phyloP scores from a whole-genome alignment of 164 flowering plant species.

The Chimonanthus salicifolius region DNA sequence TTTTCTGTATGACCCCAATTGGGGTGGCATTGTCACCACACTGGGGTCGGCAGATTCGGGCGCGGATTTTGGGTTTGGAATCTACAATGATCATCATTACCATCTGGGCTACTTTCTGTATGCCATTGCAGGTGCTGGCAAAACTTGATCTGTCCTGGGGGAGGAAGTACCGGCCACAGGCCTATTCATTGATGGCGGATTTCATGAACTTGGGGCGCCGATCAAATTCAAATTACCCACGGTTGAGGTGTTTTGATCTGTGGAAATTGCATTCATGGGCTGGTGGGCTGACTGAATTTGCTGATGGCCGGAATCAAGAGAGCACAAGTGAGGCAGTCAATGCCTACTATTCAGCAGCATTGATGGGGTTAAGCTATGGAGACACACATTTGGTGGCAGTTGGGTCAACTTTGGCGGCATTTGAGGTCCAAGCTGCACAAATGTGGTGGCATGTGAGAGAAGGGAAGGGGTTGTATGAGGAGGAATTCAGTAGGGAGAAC shows the following conservation, averaged over 20 bases:
- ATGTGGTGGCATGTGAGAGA: conserved; percentile 88
- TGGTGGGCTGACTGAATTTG: conserved; percentile 74
- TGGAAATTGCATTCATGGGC: conserved; percentile 96
- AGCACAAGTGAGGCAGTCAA: conserved; percentile 88
- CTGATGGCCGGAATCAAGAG: conserved; percentile 82
- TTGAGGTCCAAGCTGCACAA: conserved; percentile 70
- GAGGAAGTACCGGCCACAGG: conserved; percentile 67
- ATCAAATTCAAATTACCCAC: conserved; percentile 42
- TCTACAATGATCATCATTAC: conserved; percentile 85
- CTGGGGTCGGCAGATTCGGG: conserved; percentile 63
- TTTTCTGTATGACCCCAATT: conserved; percentile 67
- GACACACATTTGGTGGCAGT: conserved; percentile 63
- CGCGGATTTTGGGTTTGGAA: conserved; percentile 91
- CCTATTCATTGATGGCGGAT: conserved; percentile 76
- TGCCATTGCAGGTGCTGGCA: conserved; percentile 77
- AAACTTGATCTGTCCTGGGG: conserved; percentile 89
- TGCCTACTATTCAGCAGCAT: conserved; percentile 86
- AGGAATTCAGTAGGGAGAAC: conserved; percentile 59
- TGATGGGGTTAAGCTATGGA: conserved; percentile 86
- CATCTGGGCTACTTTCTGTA: conserved; percentile 88
- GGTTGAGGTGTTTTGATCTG: conserved; percentile 74
- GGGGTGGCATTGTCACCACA: conserved; percentile 85
- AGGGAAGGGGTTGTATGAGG: conserved; percentile 42
- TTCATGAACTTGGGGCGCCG: conserved; percentile 55
- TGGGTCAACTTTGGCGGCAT: conserved; percentile 65